Evolutionary conservation across 2,329 filamentous ascomycete species (phyloP).

Genomic region (Cercospora sp.): DNA sequence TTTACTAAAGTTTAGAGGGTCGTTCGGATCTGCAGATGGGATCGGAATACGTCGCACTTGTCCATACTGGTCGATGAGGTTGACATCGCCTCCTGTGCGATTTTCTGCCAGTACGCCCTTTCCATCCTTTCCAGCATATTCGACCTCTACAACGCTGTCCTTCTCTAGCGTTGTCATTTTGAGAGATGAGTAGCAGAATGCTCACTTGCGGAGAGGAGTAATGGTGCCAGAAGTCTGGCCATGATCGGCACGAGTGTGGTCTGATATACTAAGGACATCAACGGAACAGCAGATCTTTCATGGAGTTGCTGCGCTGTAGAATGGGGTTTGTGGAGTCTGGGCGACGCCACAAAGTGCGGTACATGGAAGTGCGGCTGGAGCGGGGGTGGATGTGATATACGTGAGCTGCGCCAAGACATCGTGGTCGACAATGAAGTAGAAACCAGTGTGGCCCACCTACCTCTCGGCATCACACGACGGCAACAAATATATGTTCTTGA

Average conservation of each 20-base stretch:
- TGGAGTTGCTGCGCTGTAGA: neutral
- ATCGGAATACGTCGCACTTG: conserved; percentile 30
- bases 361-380: neutral
- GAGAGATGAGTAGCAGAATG: neutral
- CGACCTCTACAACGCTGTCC: neutral
- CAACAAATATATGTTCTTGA: neutral
- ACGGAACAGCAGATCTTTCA: neutral
- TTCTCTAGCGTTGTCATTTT: neutral
- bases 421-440: neutral
- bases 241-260: neutral
- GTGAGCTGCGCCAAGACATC: neutral
- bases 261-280: neutral
- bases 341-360: neutral
- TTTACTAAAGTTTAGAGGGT: conserved; percentile 37
- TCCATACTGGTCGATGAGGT: conserved; percentile 25
- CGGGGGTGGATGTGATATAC: neutral
- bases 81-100: conserved; percentile 20
- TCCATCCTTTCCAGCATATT: neutral
- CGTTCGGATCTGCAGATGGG: conserved; percentile 29
- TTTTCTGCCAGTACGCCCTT: neutral
- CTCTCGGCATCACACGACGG: neutral
- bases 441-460: neutral
- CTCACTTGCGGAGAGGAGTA: neutral
- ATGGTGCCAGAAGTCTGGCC: neutral
- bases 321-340: neutral